Base-by-base conservation (phyloP, 2,329 filamentous ascomycete genomes). In the Phialophora expanda region DNA sequence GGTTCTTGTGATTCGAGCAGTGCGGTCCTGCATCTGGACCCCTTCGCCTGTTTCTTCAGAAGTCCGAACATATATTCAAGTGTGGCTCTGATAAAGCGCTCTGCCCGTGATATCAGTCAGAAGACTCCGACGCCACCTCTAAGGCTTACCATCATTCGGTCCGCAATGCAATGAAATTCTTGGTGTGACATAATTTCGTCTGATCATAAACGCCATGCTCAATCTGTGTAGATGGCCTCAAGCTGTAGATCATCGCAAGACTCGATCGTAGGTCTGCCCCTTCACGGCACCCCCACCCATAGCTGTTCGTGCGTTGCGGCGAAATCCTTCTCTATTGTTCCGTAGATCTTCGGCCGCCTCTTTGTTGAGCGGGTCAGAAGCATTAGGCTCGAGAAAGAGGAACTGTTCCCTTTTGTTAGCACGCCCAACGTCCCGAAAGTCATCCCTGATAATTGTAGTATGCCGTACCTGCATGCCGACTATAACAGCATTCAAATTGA, bases 341-440 rank as follows among this genome's bases (percentile, higher is more conserved):
- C 94, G 88, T 72, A 99, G 83, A 76, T 98, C 95, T 68, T 97
- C 93, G 3, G 95, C 95, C 0, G 95, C 95, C 75, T 98, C 94
- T 83, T 99, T 97, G 80, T 99, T 99, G 67, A 99, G 82, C n/a
- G 95, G 95, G 76, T 99, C 95, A 56, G 91, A 93, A 9, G 95
- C 93, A 76, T 99, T 99, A 20, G 95, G 95, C 78, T 99, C 95
- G 69, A 98, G 88, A 85, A 99, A 99, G 59, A 99, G 85, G 76
- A 98, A 98, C 90, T 97, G 41, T 54, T 34, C 46, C 34, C 32
- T 11, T 20, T 54, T 11, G 28, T 62, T 32, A 30, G 46, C 56
- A 65, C 22, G 12, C 24, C 28, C 46, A 61, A 22, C 22, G 9
- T 22, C 20, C 24, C 48, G 20, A 12, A 12, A 8, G 20, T 14